Percentiles rank a stretch among this genome's conserved stretches.
Conservation (phyloP, 768 basidiomycete species). For the Serendipita sp. region DNA sequence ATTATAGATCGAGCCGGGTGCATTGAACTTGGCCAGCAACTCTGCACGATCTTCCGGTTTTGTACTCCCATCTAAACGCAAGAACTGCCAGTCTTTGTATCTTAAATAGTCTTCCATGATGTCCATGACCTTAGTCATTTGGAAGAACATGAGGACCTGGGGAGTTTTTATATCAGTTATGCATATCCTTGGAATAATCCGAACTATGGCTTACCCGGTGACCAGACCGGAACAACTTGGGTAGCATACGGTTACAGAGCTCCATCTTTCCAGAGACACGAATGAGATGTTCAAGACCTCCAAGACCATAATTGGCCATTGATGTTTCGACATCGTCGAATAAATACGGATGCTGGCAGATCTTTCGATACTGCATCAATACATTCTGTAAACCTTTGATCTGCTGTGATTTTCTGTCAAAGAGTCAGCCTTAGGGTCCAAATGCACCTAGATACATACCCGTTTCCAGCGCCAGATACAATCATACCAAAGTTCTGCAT, state of each 20-base stretch:
- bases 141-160: constrained; percentile 97
- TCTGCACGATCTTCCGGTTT: constrained; percentile 89
- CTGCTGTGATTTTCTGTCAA: constrained; percentile 46
- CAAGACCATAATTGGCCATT: constrained; percentile 64
- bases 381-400: constrained; percentile 87
- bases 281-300: constrained; percentile 64
- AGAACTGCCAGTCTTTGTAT: constrained; percentile 70
- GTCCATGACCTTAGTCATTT: constrained; percentile 99
- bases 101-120: constrained; percentile 93
- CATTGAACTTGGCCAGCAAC: constrained; percentile 77
- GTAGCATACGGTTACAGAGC: constrained; percentile 74
- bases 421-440: constrained; percentile 4
- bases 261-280: constrained; percentile 89
- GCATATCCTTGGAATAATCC: background rate
- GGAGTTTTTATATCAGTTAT: background rate
- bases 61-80: constrained; percentile 90
- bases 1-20: constrained; percentile 69
- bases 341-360: constrained; percentile 94
- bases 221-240: constrained; percentile 83
- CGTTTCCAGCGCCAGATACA: constrained; percentile 66
- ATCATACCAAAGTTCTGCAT: constrained; percentile 96
- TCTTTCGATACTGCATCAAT: constrained; percentile 95
- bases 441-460: constrained; percentile 29
- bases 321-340: constrained; percentile 92
- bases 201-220: constrained; percentile 48